Conservation (phyloP, 23 red algal species). For the Gracilaria caudata region DNA sequence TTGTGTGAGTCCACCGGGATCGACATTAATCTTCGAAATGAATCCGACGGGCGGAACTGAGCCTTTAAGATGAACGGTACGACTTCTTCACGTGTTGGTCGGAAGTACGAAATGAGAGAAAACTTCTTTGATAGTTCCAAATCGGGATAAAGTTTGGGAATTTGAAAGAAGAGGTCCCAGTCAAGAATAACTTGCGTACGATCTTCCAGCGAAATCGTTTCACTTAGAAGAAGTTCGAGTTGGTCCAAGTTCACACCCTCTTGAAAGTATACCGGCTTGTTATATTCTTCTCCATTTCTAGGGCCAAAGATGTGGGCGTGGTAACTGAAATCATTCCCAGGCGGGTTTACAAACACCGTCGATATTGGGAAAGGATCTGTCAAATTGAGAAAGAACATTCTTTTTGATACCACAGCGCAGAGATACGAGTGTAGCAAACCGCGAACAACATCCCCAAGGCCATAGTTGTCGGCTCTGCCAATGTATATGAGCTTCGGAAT, state of each 20-base stretch:
- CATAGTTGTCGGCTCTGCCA: slow-evolving; percentile 20
- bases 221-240: slow-evolving; percentile 3
- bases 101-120: neutral
- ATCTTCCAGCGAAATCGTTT: neutral
- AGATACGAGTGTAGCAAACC: slow-evolving; percentile 38
- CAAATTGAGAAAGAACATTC: slow-evolving; percentile 39
- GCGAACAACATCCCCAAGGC: slow-evolving; percentile 46
- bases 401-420: slow-evolving; percentile 20
- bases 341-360: neutral
- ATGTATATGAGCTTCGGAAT: slow-evolving; percentile 27
- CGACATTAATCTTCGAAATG: neutral
- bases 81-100: neutral
- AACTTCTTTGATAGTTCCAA: slow-evolving; percentile 1
- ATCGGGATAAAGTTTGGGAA: slow-evolving; percentile 27
- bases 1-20: neutral
- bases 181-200: slow-evolving; percentile 17
- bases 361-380: slow-evolving; percentile 20
- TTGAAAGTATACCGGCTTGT: neutral
- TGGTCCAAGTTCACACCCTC: neutral
- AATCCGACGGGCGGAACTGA: slow-evolving; percentile 14
- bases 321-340: slow-evolving; percentile 30
- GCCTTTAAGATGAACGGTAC: slow-evolving; percentile 28
- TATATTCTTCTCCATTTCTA: neutral
- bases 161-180: slow-evolving; percentile 21
- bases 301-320: neutral